Evolutionary conservation across 495 filamentous ascomycete genomes (phyloP).

Genomic region (Choiromyces venosus): DNA sequence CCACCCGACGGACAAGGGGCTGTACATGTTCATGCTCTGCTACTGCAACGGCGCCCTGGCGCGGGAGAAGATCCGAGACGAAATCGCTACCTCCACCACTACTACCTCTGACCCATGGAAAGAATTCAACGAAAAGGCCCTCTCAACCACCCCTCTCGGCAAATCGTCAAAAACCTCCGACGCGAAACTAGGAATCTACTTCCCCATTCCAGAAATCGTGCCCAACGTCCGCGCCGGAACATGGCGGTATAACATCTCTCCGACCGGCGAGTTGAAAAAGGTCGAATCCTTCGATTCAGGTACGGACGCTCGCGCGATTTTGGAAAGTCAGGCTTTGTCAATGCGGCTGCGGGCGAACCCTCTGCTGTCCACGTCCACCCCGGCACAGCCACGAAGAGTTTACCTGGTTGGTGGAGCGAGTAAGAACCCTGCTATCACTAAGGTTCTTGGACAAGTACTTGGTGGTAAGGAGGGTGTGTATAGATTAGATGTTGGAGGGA

Average conservation of each 20-base stretch:
- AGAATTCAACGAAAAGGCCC: slow-evolving; percentile 65
- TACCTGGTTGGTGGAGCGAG: slow-evolving; percentile 92
- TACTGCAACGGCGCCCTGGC: slow-evolving; percentile 97
- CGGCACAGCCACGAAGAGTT: slow-evolving; percentile 75
- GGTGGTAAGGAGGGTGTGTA: slow-evolving; percentile 86
- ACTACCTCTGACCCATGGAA: slow-evolving; percentile 58
- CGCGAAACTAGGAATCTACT: slow-evolving; percentile 84
- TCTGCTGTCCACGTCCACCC: slow-evolving; percentile 54
- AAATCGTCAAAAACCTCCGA: slow-evolving; percentile 50
- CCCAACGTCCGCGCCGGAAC: slow-evolving; percentile 77
- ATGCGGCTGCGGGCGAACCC: slow-evolving; percentile 75
- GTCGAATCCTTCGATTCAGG: slow-evolving; percentile 22
- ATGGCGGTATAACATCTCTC: slow-evolving; percentile 59
- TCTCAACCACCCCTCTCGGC: slow-evolving; percentile 61
- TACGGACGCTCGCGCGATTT: slow-evolving; percentile 71
- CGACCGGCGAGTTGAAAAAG: slow-evolving; percentile 50
- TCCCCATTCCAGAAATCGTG: slow-evolving; percentile 91
- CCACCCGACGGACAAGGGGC: slow-evolving; percentile 71
- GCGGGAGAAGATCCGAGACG: slow-evolving; percentile 79
- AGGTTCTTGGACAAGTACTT: slow-evolving; percentile 75
- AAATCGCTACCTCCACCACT: slow-evolving; percentile 46
- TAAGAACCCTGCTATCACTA: slow-evolving; percentile 77
- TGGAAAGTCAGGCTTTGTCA: slow-evolving; percentile 90
- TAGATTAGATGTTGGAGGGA: slow-evolving; percentile 87
- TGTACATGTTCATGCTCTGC: slow-evolving; percentile 99